Evolutionary conservation across 75 land plant species (phyloP), one percentile per base, ranked within the genome.

Genomic region (Sequoiadendron giganteum): DNA sequence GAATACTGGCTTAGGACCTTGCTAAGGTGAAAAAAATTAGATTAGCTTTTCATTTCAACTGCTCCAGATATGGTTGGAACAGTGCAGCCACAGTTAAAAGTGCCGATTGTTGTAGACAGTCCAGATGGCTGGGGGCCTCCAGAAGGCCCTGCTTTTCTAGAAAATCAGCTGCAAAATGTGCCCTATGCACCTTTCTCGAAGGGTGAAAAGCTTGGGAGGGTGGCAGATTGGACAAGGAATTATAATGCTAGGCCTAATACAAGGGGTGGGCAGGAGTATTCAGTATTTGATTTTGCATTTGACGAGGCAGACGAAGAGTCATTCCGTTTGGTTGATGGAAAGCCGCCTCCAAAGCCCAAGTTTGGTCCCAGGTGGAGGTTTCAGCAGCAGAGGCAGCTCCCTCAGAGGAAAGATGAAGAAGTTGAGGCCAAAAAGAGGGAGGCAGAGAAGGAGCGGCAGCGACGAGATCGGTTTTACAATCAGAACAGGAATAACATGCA

Each of bases 101-200:
- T 97, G 10, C 95, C 95, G 32, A 91, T 92, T 83, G 97, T 97
- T 7, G 96, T 96, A 11, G 96, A 92, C 90, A 98, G 96, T 87
- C 92, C 95, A 9, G 99, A 97, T 89, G 99, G 99, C 5, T 97
- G 99, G 99, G 99, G 99, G 28, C 99, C 99, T 39, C 96, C 93
- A 86, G 99, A 95, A 0, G 88, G 89, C 18, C 87, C 86, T 19
- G 89, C 82, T 25, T 55, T 42, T 30, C 90, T 88, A 42, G 54
- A 85, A 40, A 90, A 79, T 85, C 95, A 92, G 73, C 95, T 94
- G 73, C 79, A 90, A 88, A 90, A 97, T 91, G 95, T 94, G 85
- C 99, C 98, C 40, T 95, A 94, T 85, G 98, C 98, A 61, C 97
- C 99, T 52, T 98, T 98, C 94, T 94, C 95, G 52, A 96, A 96